These are phyloP conservation scores for Aegle marmelos DNA, from an alignment of 345 rosid species.

Conservation along the genomic window DNA sequence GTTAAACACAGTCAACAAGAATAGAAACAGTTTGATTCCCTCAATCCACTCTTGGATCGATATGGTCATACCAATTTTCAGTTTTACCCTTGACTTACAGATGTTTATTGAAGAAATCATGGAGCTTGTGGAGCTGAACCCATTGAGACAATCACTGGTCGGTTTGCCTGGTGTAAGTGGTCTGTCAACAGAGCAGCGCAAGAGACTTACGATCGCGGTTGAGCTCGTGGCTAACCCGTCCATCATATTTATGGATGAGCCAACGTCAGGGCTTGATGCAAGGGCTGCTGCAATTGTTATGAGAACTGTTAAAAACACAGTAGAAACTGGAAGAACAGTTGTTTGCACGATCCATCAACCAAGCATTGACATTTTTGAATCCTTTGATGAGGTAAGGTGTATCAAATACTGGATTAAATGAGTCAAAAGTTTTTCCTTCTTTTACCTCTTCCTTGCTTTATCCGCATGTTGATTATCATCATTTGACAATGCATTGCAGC, in stretches of 20 bases:
- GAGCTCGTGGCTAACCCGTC: slow-evolving; percentile 96
- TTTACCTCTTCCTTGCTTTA: background rate
- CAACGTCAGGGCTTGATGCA: slow-evolving; percentile 95
- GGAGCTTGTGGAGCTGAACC: slow-evolving; percentile 77
- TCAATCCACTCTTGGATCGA: background rate
- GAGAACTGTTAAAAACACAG: slow-evolving; percentile 90
- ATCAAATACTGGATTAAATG: background rate
- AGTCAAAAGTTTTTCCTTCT: background rate
- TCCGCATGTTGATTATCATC: background rate
- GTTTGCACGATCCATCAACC: slow-evolving; percentile 97
- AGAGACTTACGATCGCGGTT: slow-evolving; percentile 85
- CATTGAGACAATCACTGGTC: slow-evolving; percentile 57
- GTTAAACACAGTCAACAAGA: slow-evolving; percentile 35
- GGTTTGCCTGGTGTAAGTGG: slow-evolving; percentile 89
- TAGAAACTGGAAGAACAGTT: slow-evolving; percentile 88
- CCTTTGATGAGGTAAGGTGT: slow-evolving; percentile 73
- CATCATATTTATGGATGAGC: slow-evolving; percentile 92
- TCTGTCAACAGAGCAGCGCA: slow-evolving; percentile 83
- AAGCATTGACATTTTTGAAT: slow-evolving; percentile 87
- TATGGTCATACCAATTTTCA: background rate
- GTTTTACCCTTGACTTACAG: slow-evolving; percentile 31
- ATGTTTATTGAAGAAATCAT: slow-evolving; percentile 84
- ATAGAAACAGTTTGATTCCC: background rate
- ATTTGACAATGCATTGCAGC: slow-evolving; percentile 16
- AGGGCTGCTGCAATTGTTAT: slow-evolving; percentile 94